Base-by-base conservation (phyloP, 2,329 filamentous ascomycete genomes). In the Aspergillus fijiensis region DNA sequence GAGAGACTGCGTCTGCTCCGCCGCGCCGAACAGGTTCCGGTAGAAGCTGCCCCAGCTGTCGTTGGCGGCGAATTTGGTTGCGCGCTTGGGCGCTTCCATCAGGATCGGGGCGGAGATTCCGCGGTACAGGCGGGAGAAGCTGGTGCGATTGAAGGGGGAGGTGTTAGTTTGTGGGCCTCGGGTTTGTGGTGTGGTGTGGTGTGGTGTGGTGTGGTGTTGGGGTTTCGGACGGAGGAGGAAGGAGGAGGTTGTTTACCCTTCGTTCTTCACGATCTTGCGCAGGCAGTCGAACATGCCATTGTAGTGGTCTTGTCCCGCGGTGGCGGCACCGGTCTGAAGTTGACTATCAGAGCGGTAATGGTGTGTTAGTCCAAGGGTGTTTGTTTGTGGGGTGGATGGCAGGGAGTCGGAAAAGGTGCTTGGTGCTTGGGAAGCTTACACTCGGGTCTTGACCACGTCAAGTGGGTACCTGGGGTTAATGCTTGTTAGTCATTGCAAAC, bases 251-350 rank as follows among this genome's bases (percentile, higher is more conserved):
- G 69, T 83, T 66, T 86, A 96, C 92, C 95, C 95, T 82, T 99
- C 95, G 76, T 96, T 89, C 79, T 87, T 89, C 77, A 99, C 87
- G 73, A 99, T 99, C 86, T 99, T 99, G 74, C 87, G 85, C 84
- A 99, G 96, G 84, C 94, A 98, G 80, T 99, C 95, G 61, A 97
- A 74, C 92, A 98, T 99, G 84, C 95, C 92, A 81, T 87, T 96
- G 85, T 99, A 98, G 69, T 85, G 82, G 71, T 98, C 95, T 67
- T 88, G 88, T 61, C 92, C 91, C 11, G 76, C 69, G 23, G 83
- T 81, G 49, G 83, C 86, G 67, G 82, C 84, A 71, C 89, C 89
- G 57, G 89, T 90, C 81, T 97, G 93, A 59, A 97, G 84, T 80
- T 97, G 93, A 76, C 91, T 96, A 59, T 49, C 29, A 21, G 4